These are phyloP conservation scores for Phascolomyces articulosus DNA, from an alignment of 371 early-diverging fungal genomes.

Conservation along the genomic window DNA sequence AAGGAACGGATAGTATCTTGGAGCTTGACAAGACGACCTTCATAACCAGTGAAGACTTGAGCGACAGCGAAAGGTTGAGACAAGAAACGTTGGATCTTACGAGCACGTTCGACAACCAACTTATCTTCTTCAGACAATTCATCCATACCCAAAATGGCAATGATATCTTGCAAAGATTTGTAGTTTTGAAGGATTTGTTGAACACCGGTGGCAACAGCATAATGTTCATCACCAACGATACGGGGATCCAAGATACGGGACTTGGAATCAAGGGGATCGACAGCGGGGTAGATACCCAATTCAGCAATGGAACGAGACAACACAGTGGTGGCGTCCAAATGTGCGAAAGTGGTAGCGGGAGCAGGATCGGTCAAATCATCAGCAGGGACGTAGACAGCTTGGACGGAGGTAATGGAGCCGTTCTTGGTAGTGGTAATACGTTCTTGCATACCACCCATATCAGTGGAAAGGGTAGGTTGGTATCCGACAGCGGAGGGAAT, in stretches of 20 bases:
- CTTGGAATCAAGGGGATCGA: constrained; percentile 99
- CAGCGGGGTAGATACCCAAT: constrained; percentile 99
- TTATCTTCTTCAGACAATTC: constrained; percentile 98
- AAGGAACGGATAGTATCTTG: constrained; percentile 95
- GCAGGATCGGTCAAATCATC: constrained; percentile 99
- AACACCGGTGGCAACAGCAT: constrained; percentile 89
- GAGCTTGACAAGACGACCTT: constrained; percentile 90
- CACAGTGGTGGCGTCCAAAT: constrained; percentile 99
- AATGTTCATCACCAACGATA: constrained; percentile 94
- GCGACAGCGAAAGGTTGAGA: constrained; percentile 97
- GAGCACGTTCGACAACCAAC: constrained; percentile 93
- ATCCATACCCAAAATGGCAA: constrained; percentile 96
- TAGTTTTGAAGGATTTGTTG: constrained; percentile 95
- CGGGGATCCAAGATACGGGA: constrained; percentile 98
- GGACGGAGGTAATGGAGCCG: constrained; percentile 98
- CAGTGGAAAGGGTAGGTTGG: constrained; percentile 96
- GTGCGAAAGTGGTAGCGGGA: constrained; percentile 98
- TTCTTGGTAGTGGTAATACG: constrained; percentile 99
- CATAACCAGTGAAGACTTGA: constrained; percentile 95
- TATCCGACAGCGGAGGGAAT: constrained; percentile 99
- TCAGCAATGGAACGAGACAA: constrained; percentile 98
- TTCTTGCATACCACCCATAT: constrained; percentile 98
- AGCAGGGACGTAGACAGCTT: constrained; percentile 98
- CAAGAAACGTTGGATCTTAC: constrained; percentile 96
- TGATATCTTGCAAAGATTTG: constrained; percentile 97